Base-by-base conservation (phyloP, 2,329 filamentous ascomycete species). In the Ampelomyces quisqualis region DNA sequence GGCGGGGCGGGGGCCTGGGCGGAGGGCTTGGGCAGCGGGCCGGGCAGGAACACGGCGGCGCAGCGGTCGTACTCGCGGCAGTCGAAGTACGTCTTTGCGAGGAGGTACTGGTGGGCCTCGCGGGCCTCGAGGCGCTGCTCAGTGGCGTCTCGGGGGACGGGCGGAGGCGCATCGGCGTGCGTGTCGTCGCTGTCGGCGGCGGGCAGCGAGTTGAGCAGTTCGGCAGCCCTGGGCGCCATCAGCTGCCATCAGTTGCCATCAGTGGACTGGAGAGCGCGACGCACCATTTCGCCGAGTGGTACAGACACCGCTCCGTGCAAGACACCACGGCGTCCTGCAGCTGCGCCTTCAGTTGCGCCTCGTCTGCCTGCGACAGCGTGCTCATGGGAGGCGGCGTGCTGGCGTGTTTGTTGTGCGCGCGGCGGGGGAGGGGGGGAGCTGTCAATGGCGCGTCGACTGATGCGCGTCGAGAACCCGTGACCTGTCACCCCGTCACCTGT, bases 241-340 rank as follows among this genome's bases (percentile, higher is more conserved):
- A 60, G 54, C 32, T 60, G 19, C 17, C 17, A 34, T 11, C 19
- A 35, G 33, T 34, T 9, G n/a, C 2, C 13, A 34, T 24, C 21
- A 24, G 19, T 17, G 11, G 17, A 7, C 14, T 11, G 4, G 29
- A 7, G 9, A 29, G 11, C 13, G 21, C 11, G 32, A 40, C 60
- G 24, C 61, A 95, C 93, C 93, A 98, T 82, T 97, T 97, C 19
- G 93, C 85, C 5, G 91, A 93, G 60, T 96, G 90, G 63, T 96
- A 97, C 9, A 98, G 79, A 68, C 93, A 95, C 67, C 93, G 78
- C 66, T 98, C 93, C 1, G 90, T 95, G 72, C 90, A 97, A 64
- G 90, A 90, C 17, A 93, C 78, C 3, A 93, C 85, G 20, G 91
- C 89, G 60, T 90, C 85, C 66, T 95, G 88, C 29, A 96, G 77